Percentiles rank a stretch among this genome's conserved stretches.
Conservation (phyloP, 2,329 filamentous ascomycete species). For the Fusarium sp. region DNA sequence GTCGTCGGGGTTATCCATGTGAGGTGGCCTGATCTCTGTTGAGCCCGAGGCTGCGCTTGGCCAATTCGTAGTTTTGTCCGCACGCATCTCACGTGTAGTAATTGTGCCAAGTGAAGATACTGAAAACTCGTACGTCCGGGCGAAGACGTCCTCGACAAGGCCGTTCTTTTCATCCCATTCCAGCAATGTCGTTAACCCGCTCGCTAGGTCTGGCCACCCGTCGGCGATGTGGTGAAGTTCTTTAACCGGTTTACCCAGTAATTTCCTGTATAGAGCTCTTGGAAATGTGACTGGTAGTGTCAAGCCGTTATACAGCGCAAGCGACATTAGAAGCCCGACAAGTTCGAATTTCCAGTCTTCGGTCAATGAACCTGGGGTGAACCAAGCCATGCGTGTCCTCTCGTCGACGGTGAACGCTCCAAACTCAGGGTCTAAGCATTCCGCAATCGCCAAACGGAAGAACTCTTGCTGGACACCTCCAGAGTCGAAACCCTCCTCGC, state of each 20-base stretch:
- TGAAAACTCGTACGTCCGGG: slow-evolving; percentile 88
- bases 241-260: slow-evolving; percentile 76
- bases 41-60: slow-evolving; percentile 59
- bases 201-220: slow-evolving; percentile 86
- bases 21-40: slow-evolving; percentile 39
- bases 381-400: slow-evolving; percentile 85
- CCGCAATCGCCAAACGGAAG: slow-evolving; percentile 84
- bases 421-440: slow-evolving; percentile 81
- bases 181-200: slow-evolving; percentile 76
- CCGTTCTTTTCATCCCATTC: slow-evolving; percentile 82
- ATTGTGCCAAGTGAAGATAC: slow-evolving; percentile 67
- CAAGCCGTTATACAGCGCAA: slow-evolving; percentile 93
- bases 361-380: slow-evolving; percentile 83
- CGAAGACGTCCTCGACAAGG: slow-evolving; percentile 82
- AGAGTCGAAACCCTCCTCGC: slow-evolving; percentile 91
- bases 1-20: slow-evolving; percentile 57
- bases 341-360: slow-evolving; percentile 92
- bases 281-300: slow-evolving; percentile 93
- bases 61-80: slow-evolving; percentile 56
- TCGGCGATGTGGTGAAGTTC: slow-evolving; percentile 82
- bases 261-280: slow-evolving; percentile 81
- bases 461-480: slow-evolving; percentile 98
- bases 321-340: slow-evolving; percentile 84
- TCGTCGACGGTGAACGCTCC: slow-evolving; percentile 84
- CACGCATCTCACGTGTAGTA: slow-evolving; percentile 67